Evolutionary conservation across 2,329 filamentous ascomycete genomes (phyloP), one percentile per base, ranked within the genome.

Genomic region (Xylaria sp.): DNA sequence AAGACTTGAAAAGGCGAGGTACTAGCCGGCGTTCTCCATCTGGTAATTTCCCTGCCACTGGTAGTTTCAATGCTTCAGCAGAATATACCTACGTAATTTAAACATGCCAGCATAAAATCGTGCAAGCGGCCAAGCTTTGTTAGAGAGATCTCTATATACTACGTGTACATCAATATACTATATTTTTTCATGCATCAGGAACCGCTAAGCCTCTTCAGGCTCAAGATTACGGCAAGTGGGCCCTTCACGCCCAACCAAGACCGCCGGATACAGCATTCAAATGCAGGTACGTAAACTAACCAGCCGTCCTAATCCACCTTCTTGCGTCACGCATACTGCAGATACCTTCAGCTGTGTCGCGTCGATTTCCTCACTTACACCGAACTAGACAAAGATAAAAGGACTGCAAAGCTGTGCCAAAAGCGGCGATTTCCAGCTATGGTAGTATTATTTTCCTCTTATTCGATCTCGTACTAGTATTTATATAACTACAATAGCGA

Each of bases 201-300:
- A 41, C 20, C 46, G 34, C 63, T 70, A 70, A 62, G 41, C 46
- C 25, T 55, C 23, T 68, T 63, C 58, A 32, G 67, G 52, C 34
- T 56, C 32, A 20, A 59, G 48, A 18, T 7, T 50, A 20, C 63
- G 57, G 67, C 34, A 65, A 70, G 57, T 67, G 69, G 69, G 48
- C 2, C 9, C 9, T 18, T 28, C 1, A 7, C 13, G n/a, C 25
- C 69, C 69, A 71, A 70, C 67, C 57, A 65, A 32, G 32, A 13
- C 15, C 3, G 1, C 34, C 12, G 37, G 46, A 52, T 20, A 48
- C 60, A 59, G 58, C 15, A 44, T 63, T 37, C 39, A 56, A 63
- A 72, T 70, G 70, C 70, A 72, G 70, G 70, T 72, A 72, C 70
- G 57, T 55, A 23, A n/a, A 39, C 41, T 32, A 51, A 28, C 39